Base-by-base conservation (phyloP, 768 basidiomycete species). In the Psilocybe cyanescens region DNA sequence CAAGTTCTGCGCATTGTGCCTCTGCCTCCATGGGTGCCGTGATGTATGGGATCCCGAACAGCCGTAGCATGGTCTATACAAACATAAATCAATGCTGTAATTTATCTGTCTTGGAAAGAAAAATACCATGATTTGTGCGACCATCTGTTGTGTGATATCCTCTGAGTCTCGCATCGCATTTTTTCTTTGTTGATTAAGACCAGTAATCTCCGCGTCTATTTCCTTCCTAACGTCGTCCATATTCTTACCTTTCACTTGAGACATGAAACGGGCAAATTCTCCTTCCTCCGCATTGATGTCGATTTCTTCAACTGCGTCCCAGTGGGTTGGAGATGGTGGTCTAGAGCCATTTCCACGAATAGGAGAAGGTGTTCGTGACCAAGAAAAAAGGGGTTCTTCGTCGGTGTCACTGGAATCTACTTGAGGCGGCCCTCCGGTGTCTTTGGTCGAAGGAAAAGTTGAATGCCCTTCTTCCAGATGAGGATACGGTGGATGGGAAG, bases 1-100 rank as follows among this genome's bases (percentile, higher is more conserved):
- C 89, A 8, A 99, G 88, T 66, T 94, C 89, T 0, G 97, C 97
- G 70, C 97, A 99, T 73, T 99, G 97, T 0, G 97, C 97, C 75
- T 99, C 97, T 46, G 97, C 97, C 81, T 99, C 97, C 94, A 97
- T 97, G 1, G 97, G 97, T 2, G 97, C 97, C 3, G 96, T 97
- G 68, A 99, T 93, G 70, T 97, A 99, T 2, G 97, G 97, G 57
- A 99, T 97, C 11, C 97, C 97, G 67, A 98, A 98, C 17, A 97
- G 82, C 41, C 93, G 88, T 14, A 99, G 77, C 85, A 99, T 88
- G 52, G 89, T 85, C 95, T 98, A 65, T 24, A 31, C 14, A 52
- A 4, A 30, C 14, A 41, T 55, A 28, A 16, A 39, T 16, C 35
- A 47, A 37, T 65, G 35, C 51, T 46, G 9, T 37, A 2, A 8